A percentile compares a stretch with the other conserved stretches of the same genome.
phyloP scores from a whole-genome alignment of 148 eudicot species.

The Fagopyrum tataricum region DNA sequence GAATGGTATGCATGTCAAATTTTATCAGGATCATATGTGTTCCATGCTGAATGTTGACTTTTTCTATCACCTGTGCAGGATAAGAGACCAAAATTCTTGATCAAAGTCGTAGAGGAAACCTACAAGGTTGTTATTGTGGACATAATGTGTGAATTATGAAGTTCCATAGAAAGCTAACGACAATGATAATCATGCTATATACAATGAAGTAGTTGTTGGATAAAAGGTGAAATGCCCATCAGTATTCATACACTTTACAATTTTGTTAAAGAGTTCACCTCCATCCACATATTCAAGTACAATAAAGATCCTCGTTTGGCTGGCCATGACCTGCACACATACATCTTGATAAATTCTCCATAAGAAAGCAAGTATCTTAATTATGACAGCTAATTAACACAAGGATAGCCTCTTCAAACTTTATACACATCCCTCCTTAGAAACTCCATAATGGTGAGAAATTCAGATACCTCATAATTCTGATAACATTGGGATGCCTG shows the following conservation, averaged over 20 bases:
- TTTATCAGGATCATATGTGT: too few relatives aligned
- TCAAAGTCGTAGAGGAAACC: too few relatives aligned
- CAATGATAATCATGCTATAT: not conserved
- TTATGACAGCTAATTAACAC: not conserved
- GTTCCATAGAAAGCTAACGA: not conserved
- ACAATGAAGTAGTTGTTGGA: not conserved
- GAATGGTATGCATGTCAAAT: too few relatives aligned
- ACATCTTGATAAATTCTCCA: not conserved
- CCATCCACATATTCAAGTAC: slow-evolving; percentile 81
- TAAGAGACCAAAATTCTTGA: too few relatives aligned
- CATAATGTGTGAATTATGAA: not conserved
- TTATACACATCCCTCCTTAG: not conserved
- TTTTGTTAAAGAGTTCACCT: slow-evolving; percentile 88
- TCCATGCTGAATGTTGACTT: too few relatives aligned
- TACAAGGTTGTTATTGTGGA: too few relatives aligned
- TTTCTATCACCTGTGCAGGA: too few relatives aligned
- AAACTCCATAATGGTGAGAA: not conserved
- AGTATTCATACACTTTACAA: slow-evolving; percentile 31
- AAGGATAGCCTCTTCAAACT: not conserved
- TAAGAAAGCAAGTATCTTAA: not conserved
- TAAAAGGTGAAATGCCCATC: not conserved
- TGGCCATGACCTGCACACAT: slow-evolving; percentile 72
- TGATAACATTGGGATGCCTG: slow-evolving; percentile 80
- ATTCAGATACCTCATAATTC: slow-evolving; percentile 55
- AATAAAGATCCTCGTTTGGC: slow-evolving; percentile 84